These are phyloP conservation scores for Sextonia rubra DNA, from an alignment of 164 flowering plant species.

Conservation along the genomic window DNA sequence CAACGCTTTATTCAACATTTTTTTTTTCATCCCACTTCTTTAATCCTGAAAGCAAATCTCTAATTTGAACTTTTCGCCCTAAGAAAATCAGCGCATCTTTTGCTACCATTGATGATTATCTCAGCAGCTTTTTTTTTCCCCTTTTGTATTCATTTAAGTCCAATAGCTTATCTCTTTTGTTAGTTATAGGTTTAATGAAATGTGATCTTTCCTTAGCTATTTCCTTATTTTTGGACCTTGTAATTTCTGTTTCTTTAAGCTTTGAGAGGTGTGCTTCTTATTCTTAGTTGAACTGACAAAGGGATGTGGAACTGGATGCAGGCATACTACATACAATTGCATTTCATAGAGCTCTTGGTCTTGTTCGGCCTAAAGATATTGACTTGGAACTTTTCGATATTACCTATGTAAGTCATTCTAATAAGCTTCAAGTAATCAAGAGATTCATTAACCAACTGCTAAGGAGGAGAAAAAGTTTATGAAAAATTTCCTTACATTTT, in stretches of 20 bases:
- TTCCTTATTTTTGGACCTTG: not conserved
- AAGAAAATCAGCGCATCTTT: not conserved
- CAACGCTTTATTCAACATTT: no score
- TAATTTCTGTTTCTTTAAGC: not conserved
- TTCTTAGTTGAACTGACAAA: not conserved
- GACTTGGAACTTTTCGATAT: slow-evolving; percentile 92
- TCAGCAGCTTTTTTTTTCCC: not conserved
- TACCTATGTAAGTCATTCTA: slow-evolving; percentile 72
- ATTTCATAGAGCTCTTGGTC: slow-evolving; percentile 93
- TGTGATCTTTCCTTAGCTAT: not conserved
- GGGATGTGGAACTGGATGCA: slow-evolving; percentile 29
- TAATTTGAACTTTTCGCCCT: not conserved
- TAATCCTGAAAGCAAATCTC: not conserved
- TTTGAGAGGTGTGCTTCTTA: not conserved
- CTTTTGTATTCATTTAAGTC: not conserved
- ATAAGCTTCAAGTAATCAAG: no score
- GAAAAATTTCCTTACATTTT: no score
- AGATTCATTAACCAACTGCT: no score
- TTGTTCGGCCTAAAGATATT: slow-evolving; percentile 87
- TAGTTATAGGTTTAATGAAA: not conserved
- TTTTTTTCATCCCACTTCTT: not conserved
- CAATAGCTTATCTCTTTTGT: not conserved
- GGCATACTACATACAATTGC: slow-evolving; percentile 90
- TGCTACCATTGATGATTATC: not conserved
- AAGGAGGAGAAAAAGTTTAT: no score